Base-by-base conservation (phyloP, 129 eudicot genomes). In the Chrysanthemum seticuspe region DNA sequence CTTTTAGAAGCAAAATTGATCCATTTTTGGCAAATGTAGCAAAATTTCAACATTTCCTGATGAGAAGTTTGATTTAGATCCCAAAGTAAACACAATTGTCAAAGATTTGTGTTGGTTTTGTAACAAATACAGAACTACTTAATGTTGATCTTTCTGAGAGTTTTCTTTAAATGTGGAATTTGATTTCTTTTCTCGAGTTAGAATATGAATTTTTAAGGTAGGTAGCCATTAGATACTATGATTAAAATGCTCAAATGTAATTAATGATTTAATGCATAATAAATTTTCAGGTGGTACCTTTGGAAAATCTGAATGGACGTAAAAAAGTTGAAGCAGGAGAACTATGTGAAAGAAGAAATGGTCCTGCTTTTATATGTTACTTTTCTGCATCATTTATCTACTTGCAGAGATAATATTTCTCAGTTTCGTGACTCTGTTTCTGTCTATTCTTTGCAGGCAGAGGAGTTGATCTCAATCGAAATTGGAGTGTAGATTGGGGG, bases 401-500 rank as follows among this genome's bases (percentile, higher is more conserved):
- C 40, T 45, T 71, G 21, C 21, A 68, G 56, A 47, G 49, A 25
- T 57, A n/a, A 49, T 54, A 10, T 49, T 18, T 13, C 68, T 64
- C 73, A 67, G 13, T 64, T 68, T 29, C 25, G 47, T 73, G 70
- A 74, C 45, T 68, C 64, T 75, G 71, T 68, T 71, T 60, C 61
- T 76, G 54, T 73, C 79, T 80, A 67, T 78, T 68, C 50, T 52
- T 78, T 83, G 63, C 88, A 94, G 99, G 99, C 74, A 88, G 99
- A 80, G 99, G 99, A 79, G 99, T 94, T 68, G 99, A 94, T 87
- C 96, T 94, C 50, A 94, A 94, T 51, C 85, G 99, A 54, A 94
- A 94, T 68, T 94, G 99, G 99, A 88, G 96, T 82, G 99, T 94
- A 53, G 99, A 94, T 77, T 94, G 99, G 99, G 99, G 99, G 5